These are phyloP conservation scores for Tilletia caries DNA, from an alignment of 1,284 basidiomycete species.

Conservation along the genomic window DNA sequence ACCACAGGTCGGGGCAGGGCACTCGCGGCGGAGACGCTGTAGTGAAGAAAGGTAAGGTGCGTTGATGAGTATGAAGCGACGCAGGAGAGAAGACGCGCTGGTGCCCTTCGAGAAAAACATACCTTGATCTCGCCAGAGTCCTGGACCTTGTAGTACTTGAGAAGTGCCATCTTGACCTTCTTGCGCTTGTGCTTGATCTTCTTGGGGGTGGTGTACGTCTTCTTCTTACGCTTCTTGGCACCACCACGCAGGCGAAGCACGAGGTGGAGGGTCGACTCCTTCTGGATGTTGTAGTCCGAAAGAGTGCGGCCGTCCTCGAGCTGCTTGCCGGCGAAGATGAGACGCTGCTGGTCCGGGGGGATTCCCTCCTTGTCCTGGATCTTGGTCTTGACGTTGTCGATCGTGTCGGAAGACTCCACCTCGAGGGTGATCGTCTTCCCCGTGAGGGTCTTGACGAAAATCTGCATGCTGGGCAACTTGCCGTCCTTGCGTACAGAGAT, in stretches of 20 bases:
- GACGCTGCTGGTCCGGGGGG: constrained; percentile 90
- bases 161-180: constrained; percentile 98
- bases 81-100: neutral
- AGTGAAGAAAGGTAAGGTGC: no score
- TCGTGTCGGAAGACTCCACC: constrained; percentile 55
- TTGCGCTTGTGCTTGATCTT: constrained; percentile 99
- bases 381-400: constrained; percentile 55
- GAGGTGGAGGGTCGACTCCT: constrained; percentile 57
- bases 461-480: constrained; percentile 39
- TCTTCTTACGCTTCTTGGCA: constrained; percentile 99
- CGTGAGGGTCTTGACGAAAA: constrained; percentile 53
- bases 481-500: constrained; percentile 28
- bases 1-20: constrained; percentile 61
- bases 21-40: constrained; percentile 95
- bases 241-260: constrained; percentile 74
- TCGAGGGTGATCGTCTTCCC: constrained; percentile 56
- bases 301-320: constrained; percentile 62
- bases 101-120: neutral
- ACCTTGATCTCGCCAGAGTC: constrained; percentile 86
- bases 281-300: constrained; percentile 73
- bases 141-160: constrained; percentile 99
- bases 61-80: no score
- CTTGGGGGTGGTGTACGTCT: constrained; percentile 97
- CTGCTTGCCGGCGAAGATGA: constrained; percentile 98
- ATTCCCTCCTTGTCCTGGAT: constrained; percentile 67